Percentiles rank a stretch among this genome's conserved stretches.
These are phyloP conservation scores for Cyclotella choctawhatcheeana DNA, from an alignment of 108 stramenopile species.

Conservation along the genomic window DNA sequence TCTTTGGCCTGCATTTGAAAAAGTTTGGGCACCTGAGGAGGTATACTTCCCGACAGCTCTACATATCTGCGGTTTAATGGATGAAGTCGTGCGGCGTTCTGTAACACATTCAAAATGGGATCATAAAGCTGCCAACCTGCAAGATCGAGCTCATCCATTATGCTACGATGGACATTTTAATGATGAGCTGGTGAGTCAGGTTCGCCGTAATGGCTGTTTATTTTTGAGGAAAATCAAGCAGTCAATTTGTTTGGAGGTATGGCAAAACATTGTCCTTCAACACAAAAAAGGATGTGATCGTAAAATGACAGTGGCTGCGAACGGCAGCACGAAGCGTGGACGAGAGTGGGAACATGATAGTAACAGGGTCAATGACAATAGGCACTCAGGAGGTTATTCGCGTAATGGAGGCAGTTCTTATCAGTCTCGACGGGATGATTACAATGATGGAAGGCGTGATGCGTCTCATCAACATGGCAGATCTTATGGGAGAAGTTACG, in stretches of 20 bases:
- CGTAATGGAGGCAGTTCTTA: background rate
- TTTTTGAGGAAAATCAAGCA: conserved; percentile 60
- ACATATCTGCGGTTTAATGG: conserved; percentile 45
- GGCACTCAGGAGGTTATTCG: conserved; percentile 7
- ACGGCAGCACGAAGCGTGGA: background rate
- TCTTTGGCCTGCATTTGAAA: conserved; percentile 60
- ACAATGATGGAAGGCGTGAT: conserved; percentile 13
- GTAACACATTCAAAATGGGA: conserved; percentile 60
- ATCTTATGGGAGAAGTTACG: background rate
- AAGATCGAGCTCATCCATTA: conserved; percentile 61
- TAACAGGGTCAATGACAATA: background rate
- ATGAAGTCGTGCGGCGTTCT: conserved; percentile 29
- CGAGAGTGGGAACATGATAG: conserved; percentile 9
- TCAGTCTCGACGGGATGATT: conserved; percentile 8
- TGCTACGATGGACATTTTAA: conserved; percentile 56
- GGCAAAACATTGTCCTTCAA: conserved; percentile 47
- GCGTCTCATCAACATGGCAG: conserved; percentile 3
- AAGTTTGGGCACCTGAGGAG: conserved; percentile 66
- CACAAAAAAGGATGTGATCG: conserved; percentile 1
- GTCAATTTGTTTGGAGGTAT: conserved; percentile 28
- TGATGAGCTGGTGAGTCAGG: conserved; percentile 26
- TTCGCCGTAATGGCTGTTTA: conserved; percentile 43
- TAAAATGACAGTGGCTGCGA: background rate
- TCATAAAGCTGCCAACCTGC: conserved; percentile 41
- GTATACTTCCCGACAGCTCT: conserved; percentile 61